A percentile compares a stretch with the other conserved stretches of the same genome.
Evolutionary conservation across 768 basidiomycete species (phyloP).

Genomic region (Boletus pseudo-olivaceus): DNA sequence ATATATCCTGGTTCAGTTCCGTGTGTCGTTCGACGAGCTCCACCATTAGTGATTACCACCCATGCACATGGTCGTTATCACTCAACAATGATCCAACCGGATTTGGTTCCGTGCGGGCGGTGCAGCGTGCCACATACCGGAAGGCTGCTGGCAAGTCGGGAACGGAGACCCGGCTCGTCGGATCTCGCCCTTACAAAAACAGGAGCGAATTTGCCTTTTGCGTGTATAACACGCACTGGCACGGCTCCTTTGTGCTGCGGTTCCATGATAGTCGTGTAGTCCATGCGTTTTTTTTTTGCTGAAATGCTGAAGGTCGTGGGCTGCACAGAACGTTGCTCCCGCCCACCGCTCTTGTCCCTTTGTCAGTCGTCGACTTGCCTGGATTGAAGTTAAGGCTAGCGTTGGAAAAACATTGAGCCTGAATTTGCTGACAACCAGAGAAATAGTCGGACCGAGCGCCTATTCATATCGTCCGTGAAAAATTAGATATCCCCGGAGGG

Average conservation of each 20-base stretch:
- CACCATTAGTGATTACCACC: conserved; percentile 5
- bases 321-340: conserved; percentile 9
- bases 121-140: conserved; percentile 37
- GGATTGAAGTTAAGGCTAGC: background rate
- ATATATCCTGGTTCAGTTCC: conserved; percentile 9
- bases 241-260: conserved; percentile 81
- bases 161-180: conserved; percentile 65
- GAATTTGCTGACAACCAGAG: background rate
- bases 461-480: background rate
- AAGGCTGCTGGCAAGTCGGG: conserved; percentile 70
- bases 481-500: conserved; percentile 4
- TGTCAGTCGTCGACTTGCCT: background rate
- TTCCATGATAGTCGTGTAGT: conserved; percentile 55
- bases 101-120: conserved; percentile 18
- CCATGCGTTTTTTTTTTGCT: conserved; percentile 17
- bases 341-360: background rate
- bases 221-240: conserved; percentile 53
- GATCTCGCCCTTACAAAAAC: conserved; percentile 79
- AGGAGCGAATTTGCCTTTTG: conserved; percentile 71
- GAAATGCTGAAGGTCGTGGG: background rate
- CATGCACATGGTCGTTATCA: conserved; percentile 16
- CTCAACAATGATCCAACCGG: conserved; percentile 19
- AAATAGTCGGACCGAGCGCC: background rate
- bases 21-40: conserved; percentile 12
- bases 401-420: background rate